Evolutionary conservation across 139 green algal species (phyloP), one percentile per base, ranked within the genome.

Genomic region (Micromonas pusilla): DNA sequence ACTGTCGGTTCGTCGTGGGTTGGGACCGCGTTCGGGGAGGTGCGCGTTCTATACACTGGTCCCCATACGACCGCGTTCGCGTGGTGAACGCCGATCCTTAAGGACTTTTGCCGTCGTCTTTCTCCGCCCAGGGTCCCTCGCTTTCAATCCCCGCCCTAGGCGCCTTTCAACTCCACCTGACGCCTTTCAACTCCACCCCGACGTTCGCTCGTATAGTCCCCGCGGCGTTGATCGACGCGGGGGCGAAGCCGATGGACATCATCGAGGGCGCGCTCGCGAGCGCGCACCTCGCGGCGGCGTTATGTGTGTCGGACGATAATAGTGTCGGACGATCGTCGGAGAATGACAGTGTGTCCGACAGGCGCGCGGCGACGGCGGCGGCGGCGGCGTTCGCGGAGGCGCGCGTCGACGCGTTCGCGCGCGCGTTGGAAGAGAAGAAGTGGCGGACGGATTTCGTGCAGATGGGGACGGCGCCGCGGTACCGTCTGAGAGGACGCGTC

Each of bases 401-500:
- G 39, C 26, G 28, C 38, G 70, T 66, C 19, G 25, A 37, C 23
- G 34, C 3, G 26, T 76, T 76, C 26, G 38, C 33, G 36, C 19
- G 0, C 25, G 36, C 37, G 28, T 16, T 76, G 70, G 30, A 23
- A 37, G 25, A 20, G 25, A 66, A 20, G 1, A 36, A 36, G 19
- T 76, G 37, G 37, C 70, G 70, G n/a, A 25, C 36, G 6, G 70
- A 76, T 32, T 30, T 65, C 3, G 36, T 76, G 2, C 52, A 66
- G 9, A 21, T 63, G 2, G 70, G 70, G 1, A 31, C 30, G 23
- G 70, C 70, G 2, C 70, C 70, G 9, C 45, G 32, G 31, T 73
- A 53, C 33, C 20, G 31, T 23, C 28, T 73, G 1, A 31, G 45
- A n/a, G n/a, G n/a, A n/a, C n/a, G n/a, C n/a, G n/a, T n/a, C n/a